Evolutionary conservation across 345 rosid genomes (phyloP), one percentile per base, ranked within the genome.

Genomic region (Ceriops zippeliana): DNA sequence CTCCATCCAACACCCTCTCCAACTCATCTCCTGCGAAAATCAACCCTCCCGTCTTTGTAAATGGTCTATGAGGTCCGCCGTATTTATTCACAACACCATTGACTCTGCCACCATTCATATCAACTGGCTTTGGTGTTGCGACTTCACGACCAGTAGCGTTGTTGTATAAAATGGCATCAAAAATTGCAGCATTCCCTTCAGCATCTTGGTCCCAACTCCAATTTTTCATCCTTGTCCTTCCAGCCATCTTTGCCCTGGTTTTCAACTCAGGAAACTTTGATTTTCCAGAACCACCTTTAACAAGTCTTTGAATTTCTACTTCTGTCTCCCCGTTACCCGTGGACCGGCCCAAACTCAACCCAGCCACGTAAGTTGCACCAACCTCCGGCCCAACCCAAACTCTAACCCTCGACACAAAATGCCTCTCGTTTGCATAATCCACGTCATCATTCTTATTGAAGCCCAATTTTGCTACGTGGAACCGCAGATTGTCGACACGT

Each of bases 191-290:
- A 71, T 93, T 93, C 61, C 98, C 98, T 52, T 90, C 93, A 0
- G 83, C 81, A 4, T 90, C 96, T 52, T 87, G 98, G 63, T 90
- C 96, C 81, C 87, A 87, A 77, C 86, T 83, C 97, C 97, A 93
- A 66, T 81, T 86, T 67, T 78, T 87, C 69, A 75, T 64, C 86
- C 66, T 90, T 46, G 79, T 85, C 81, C 64, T 89, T 1, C 83
- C 73, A 1, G 79, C 74, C 78, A 67, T 77, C 73, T 78, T 77
- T 37, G 87, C 85, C 60, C 83, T 75, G 26, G 91, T 78, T 67
- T 89, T 89, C 65, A 84, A 83, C 56, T 66, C 62, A 0, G 86
- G 75, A 9, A 27, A 61, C 79, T 85, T 86, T 27, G 83, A 32
- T 49, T 87, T 74, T 51, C 86, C 86, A 15, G 60, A 56, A 66